Conservation (phyloP, 768 basidiomycete genomes). For the Boletus vinaceobasis region DNA sequence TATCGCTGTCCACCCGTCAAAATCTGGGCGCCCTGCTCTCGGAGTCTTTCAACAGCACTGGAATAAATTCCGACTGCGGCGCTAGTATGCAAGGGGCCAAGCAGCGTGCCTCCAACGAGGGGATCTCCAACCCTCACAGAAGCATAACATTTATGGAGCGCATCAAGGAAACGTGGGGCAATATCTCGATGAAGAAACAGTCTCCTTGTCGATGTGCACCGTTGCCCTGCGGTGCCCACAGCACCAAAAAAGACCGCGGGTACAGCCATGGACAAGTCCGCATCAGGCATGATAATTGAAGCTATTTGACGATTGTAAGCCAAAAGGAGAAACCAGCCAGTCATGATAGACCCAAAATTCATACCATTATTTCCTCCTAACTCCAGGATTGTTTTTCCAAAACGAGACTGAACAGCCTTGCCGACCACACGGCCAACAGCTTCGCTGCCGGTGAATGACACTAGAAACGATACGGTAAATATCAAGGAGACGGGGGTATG, state of each 20-base stretch:
- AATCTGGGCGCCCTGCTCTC: slow-evolving; percentile 67
- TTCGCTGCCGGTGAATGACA: slow-evolving; percentile 96
- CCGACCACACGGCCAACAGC: slow-evolving; percentile 83
- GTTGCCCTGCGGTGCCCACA: slow-evolving; percentile 71
- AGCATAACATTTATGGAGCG: slow-evolving; percentile 70
- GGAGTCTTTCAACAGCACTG: slow-evolving; percentile 58
- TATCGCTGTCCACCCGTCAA: slow-evolving; percentile 68
- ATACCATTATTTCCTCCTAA: slow-evolving; percentile 94
- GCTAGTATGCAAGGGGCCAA: slow-evolving; percentile 84
- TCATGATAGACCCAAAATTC: slow-evolving; percentile 20
- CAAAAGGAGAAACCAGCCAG: slow-evolving; percentile 16
- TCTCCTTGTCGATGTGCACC: slow-evolving; percentile 90
- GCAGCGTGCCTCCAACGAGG: slow-evolving; percentile 63
- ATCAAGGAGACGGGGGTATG: neutral
- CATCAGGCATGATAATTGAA: slow-evolving; percentile 89
- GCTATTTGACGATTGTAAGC: slow-evolving; percentile 45
- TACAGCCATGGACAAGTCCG: slow-evolving; percentile 85
- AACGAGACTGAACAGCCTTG: slow-evolving; percentile 79
- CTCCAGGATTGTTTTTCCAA: slow-evolving; percentile 88
- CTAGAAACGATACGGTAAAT: slow-evolving; percentile 36
- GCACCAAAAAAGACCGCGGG: slow-evolving; percentile 93
- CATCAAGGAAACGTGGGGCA: slow-evolving; percentile 70
- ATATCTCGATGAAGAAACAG: slow-evolving; percentile 84
- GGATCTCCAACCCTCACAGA: slow-evolving; percentile 83
- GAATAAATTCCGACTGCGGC: slow-evolving; percentile 65